Evolutionary conservation across 2,329 filamentous ascomycete genomes (phyloP).

Genomic region (Bipolaris sorokiniana): DNA sequence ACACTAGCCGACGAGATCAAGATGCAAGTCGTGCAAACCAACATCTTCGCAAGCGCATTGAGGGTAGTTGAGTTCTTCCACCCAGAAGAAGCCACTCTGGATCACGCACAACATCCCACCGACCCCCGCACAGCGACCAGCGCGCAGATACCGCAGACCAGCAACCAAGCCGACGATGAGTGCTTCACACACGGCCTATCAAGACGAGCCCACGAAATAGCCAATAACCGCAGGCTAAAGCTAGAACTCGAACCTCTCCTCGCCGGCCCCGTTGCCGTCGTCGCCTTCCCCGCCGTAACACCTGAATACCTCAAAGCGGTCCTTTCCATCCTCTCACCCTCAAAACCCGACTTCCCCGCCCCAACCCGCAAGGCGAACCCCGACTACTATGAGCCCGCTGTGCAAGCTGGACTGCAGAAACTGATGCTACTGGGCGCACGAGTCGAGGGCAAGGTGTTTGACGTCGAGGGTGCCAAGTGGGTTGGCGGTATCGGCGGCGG

Average conservation of each 20-base stretch:
- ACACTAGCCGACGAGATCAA: slow-evolving; percentile 68
- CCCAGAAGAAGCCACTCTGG: slow-evolving; percentile 36
- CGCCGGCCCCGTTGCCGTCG: slow-evolving; percentile 77
- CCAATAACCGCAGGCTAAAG: slow-evolving; percentile 58
- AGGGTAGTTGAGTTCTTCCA: slow-evolving; percentile 83
- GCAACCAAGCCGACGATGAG: slow-evolving; percentile 55
- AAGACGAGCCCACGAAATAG: slow-evolving; percentile 58
- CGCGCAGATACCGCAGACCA: slow-evolving; percentile 40
- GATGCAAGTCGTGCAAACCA: slow-evolving; percentile 84
- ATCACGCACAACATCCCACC: slow-evolving; percentile 34
- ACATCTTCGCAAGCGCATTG: slow-evolving; percentile 85
- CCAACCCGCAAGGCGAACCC: slow-evolving; percentile 78
- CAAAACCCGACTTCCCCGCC: slow-evolving; percentile 72
- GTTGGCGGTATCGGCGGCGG: slow-evolving; percentile 80
- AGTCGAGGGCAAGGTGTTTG: slow-evolving; percentile 84
- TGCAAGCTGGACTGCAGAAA: slow-evolving; percentile 85
- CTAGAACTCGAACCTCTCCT: slow-evolving; percentile 76
- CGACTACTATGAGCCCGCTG: slow-evolving; percentile 77
- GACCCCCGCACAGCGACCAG: slow-evolving; percentile 45
- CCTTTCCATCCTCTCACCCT: slow-evolving; percentile 76
- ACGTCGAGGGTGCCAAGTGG: slow-evolving; percentile 73
- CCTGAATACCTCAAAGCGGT: slow-evolving; percentile 84
- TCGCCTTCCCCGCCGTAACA: slow-evolving; percentile 82
- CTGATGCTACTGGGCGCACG: slow-evolving; percentile 84
- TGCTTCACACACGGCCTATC: slow-evolving; percentile 66